Conservation (phyloP, 768 basidiomycete species). For the Amanita subjunquillea region DNA sequence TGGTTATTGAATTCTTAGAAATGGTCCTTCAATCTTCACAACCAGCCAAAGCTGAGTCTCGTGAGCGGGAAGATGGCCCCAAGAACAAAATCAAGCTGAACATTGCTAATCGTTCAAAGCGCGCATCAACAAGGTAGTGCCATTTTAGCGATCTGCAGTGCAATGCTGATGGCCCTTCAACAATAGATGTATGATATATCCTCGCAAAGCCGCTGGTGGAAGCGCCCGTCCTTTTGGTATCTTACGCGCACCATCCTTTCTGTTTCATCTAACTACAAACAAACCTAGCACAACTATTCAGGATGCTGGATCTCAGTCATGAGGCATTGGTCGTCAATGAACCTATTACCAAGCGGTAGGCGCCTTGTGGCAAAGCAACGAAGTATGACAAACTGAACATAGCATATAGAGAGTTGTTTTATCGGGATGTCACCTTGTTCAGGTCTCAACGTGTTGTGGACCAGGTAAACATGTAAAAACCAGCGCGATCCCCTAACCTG, state of each 20-base stretch:
- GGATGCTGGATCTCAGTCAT: slow-evolving; percentile 58
- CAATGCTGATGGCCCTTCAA: slow-evolving; percentile 9
- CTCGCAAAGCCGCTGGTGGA: slow-evolving; percentile 23
- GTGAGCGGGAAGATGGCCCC: slow-evolving; percentile 3
- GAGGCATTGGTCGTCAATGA: slow-evolving; percentile 46
- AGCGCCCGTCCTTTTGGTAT: slow-evolving; percentile 31
- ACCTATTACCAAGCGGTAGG: slow-evolving; percentile 56
- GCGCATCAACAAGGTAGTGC: slow-evolving; percentile 1
- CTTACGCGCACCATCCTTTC: slow-evolving; percentile 12
- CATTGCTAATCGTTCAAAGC: slow-evolving; percentile 24
- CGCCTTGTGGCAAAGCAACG: neutral
- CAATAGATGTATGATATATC: slow-evolving; percentile 21
- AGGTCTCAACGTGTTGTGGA: slow-evolving; percentile 72
- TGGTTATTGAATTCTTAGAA: slow-evolving; percentile 24
- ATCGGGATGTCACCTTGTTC: slow-evolving; percentile 76
- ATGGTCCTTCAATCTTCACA: slow-evolving; percentile 16
- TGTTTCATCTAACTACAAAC: neutral
- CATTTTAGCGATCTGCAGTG: neutral
- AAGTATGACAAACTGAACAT: neutral
- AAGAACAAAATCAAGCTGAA: slow-evolving; percentile 21
- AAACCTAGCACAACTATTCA: slow-evolving; percentile 54
- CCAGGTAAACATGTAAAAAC: slow-evolving; percentile 30
- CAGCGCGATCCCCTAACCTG: neutral
- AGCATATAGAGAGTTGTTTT: slow-evolving; percentile 70
- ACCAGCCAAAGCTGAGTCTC: slow-evolving; percentile 2